Conservation (phyloP, 345 rosid genomes). For the Brassica nigra region DNA sequence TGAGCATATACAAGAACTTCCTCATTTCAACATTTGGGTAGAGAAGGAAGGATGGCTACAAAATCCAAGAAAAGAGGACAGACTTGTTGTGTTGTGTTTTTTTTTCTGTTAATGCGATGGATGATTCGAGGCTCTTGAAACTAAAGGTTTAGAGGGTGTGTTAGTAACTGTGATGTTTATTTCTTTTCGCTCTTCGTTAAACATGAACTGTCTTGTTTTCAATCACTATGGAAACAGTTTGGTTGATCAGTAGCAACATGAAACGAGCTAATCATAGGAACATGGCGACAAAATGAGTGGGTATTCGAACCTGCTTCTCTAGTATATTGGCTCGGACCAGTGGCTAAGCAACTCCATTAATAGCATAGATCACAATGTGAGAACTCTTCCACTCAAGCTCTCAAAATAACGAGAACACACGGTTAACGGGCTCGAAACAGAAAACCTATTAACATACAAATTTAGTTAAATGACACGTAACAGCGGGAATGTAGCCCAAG, state of each 20-base stretch:
- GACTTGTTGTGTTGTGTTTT: conserved; percentile 1
- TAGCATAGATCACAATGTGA: not conserved
- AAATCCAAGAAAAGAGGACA: conserved; percentile 2
- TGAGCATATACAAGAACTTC: conserved; percentile 88
- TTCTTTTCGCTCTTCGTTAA: not conserved
- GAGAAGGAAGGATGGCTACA: conserved; percentile 12
- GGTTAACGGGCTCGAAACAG: not conserved
- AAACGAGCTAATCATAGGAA: not conserved
- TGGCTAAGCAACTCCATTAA: not conserved
- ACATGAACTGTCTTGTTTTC: not conserved
- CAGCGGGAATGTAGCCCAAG: conserved; percentile 15
- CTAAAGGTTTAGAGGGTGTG: not conserved
- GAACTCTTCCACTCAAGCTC: not conserved
- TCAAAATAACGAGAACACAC: not conserved
- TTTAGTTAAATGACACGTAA: not conserved
- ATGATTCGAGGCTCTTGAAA: not conserved
- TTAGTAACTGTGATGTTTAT: not conserved
- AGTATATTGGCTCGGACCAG: not conserved
- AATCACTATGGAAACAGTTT: not conserved
- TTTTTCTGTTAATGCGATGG: not conserved
- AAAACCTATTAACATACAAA: not conserved
- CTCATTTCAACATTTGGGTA: conserved; percentile 82
- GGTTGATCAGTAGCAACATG: not conserved
- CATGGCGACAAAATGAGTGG: not conserved
- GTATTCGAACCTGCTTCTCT: not conserved